These are phyloP conservation scores for Mycena latifolia DNA, from an alignment of 768 basidiomycete species.

Conservation along the genomic window DNA sequence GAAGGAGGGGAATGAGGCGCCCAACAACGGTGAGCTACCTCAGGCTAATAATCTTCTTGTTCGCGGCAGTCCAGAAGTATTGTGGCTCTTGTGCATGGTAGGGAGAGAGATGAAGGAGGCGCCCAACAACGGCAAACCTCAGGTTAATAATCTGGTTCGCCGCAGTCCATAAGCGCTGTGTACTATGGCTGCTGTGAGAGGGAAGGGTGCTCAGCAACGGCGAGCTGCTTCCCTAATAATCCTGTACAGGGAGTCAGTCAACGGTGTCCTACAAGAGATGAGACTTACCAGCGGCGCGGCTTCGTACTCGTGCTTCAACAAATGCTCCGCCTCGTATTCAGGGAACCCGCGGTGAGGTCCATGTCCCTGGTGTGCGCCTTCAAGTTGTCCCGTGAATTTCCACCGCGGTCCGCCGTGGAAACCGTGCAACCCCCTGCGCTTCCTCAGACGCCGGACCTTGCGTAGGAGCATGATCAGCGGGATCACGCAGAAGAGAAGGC, in stretches of 20 bases:
- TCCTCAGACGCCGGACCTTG: conserved; percentile 19
- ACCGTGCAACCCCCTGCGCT: conserved; percentile 1
- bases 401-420: conserved; percentile 1
- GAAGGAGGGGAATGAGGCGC: no score
- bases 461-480: conserved; percentile 16
- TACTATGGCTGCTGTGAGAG: no score
- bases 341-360: conserved; percentile 2
- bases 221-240: neutral
- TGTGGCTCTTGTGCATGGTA: no score
- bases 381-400: neutral
- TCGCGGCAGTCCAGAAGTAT: no score
- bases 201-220: no score
- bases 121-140: no score
- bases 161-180: no score
- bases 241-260: conserved; percentile 1
- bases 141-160: no score
- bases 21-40: no score
- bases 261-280: neutral
- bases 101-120: no score
- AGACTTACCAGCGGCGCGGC: neutral
- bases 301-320: conserved; percentile 14
- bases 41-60: no score
- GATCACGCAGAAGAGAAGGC: conserved; percentile 23
- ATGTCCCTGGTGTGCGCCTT: neutral
- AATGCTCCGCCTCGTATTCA: conserved; percentile 15